phyloP scores from a whole-genome alignment of 805 yeast genomes.

The Saccharomycopsis lassenensis region DNA sequence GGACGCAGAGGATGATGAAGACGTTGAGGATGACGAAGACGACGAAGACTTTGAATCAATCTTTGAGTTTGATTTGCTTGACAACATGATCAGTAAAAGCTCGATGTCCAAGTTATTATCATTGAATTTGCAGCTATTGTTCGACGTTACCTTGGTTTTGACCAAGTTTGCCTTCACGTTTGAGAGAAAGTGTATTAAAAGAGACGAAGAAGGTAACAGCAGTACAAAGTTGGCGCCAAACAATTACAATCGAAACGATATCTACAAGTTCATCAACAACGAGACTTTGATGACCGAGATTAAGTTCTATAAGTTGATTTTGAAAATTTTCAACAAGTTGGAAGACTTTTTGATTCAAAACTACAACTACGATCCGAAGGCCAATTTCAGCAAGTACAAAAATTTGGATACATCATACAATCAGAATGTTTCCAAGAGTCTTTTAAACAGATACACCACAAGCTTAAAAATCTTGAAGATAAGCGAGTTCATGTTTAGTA shows the following conservation, averaged over 20 bases:
- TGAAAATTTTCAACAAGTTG: conserved; percentile 7
- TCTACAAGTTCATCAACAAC: conserved; percentile 1
- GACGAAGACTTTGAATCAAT: too few relatives aligned
- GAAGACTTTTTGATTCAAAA: conserved; percentile 9
- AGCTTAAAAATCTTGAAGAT: conserved; percentile 12
- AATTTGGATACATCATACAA: too few relatives aligned
- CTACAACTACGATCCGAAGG: conserved; percentile 2
- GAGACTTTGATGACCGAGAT: conserved; percentile 6
- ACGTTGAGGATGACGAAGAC: conserved; percentile 1
- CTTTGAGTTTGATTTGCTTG: conserved; percentile 5
- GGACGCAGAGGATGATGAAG: background rate
- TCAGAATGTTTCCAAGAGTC: too few relatives aligned
- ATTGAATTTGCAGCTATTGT: conserved; percentile 14
- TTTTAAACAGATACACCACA: background rate
- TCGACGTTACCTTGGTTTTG: conserved; percentile 14
- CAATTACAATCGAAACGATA: background rate
- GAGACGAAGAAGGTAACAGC: background rate
- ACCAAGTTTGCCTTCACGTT: conserved; percentile 9
- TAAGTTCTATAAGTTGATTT: conserved; percentile 10
- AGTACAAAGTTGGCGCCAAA: conserved; percentile 2
- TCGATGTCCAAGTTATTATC: conserved; percentile 7
- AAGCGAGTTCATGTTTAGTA: conserved; percentile 15
- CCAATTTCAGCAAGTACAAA: too few relatives aligned
- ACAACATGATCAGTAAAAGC: conserved; percentile 4
- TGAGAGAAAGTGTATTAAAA: conserved; percentile 10